Base-by-base conservation (phyloP, 2,329 filamentous ascomycete genomes). In the Exophiala sp. region DNA sequence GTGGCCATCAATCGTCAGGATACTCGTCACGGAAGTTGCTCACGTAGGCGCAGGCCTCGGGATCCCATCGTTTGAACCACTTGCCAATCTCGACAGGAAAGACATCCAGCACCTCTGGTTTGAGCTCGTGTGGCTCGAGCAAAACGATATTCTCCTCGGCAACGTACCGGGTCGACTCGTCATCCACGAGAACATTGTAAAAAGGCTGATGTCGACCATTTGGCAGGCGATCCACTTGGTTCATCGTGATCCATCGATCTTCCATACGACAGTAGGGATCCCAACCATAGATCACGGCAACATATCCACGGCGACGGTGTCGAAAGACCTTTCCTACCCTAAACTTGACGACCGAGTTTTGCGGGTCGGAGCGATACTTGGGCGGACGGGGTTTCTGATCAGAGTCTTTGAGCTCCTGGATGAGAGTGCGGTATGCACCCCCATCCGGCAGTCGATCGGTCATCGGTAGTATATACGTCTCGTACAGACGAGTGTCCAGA, bases 281-380 rank as follows among this genome's bases (percentile, higher is more conserved):
- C 90, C 91, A 98, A n/a, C 90, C 90, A 11, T 85, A 87, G 51
- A 98, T 86, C 21, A 94, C 78, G 14, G 85, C 90, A 42, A 83
- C 73, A 65, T 91, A 95, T 16, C 77, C 73, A 65, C 93, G 95
- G 39, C 89, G 79, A 54, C 76, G 81, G 68, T 98, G 93, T 41
- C 77, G 78, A 64, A 97, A 95, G 5, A 95, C 77, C 60, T 94
- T 85, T 1, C 93, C 93, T 42, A 95, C 78, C 43, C 75, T 79
- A 65, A 81, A 91, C 53, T 70, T 76, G 43, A 88, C 79, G 45
- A 35, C 24, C 47, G 58, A 14, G 53, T 56, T 57, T 24, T 60
- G 46, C 60, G 66, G 22, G 56, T 59, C 24, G 63, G 64, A 53
- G 14, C 55, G 55, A 42, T 43, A 35, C 40, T 60, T 57, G 19